phyloP scores from a whole-genome alignment of 2,329 filamentous ascomycete species.

The Paecilomyces sp. region DNA sequence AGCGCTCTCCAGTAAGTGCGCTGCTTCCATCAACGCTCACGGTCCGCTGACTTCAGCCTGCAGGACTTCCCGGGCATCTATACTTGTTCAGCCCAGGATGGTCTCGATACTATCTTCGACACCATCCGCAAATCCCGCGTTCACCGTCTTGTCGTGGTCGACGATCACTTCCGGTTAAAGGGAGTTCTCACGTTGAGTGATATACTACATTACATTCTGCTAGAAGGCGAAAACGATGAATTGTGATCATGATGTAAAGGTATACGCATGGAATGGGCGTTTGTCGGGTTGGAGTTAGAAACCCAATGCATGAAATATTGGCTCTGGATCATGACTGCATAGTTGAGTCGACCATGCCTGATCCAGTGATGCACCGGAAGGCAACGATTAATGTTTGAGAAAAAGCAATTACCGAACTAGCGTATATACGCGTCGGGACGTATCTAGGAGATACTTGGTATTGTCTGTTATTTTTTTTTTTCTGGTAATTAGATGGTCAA shows the following conservation, averaged over 20 bases:
- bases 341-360: neutral
- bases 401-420: constrained; percentile 6
- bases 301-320: constrained; percentile 4
- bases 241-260: constrained; percentile 14
- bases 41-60: constrained; percentile 3
- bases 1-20: constrained; percentile 61
- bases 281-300: neutral
- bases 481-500: constrained; percentile 8
- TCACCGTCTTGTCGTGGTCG: constrained; percentile 85
- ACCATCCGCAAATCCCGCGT: constrained; percentile 93
- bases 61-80: constrained; percentile 93
- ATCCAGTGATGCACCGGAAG: constrained; percentile 18
- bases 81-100: constrained; percentile 85
- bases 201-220: constrained; percentile 88
- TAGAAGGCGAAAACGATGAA: constrained; percentile 65
- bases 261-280: constrained; percentile 2
- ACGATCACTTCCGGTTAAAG: constrained; percentile 77
- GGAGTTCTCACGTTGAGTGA: constrained; percentile 92
- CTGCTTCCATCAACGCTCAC: neutral
- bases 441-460: neutral
- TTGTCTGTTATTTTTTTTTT: neutral
- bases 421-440: constrained; percentile 11
- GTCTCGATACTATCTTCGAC: constrained; percentile 92
- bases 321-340: neutral
- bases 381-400: constrained; percentile 16